Conservation (phyloP, 129 eudicot genomes). For the Solidago caesia region DNA sequence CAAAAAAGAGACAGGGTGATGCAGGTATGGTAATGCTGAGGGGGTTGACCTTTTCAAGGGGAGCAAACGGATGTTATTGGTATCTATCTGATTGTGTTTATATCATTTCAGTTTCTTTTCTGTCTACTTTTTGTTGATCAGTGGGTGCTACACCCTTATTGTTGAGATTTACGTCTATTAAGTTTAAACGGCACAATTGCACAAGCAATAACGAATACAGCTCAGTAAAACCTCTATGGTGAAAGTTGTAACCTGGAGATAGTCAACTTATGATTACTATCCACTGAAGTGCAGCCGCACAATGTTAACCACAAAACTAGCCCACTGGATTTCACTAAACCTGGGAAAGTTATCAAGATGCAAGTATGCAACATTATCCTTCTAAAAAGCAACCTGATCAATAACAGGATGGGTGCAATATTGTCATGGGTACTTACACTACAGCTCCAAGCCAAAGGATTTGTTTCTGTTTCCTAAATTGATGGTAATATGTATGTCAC, state of each 20-base stretch:
- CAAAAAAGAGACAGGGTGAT: not conserved
- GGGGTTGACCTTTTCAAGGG: no score
- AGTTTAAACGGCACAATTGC: conserved; percentile 4
- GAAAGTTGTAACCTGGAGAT: conserved; percentile 4
- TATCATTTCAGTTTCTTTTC: no score
- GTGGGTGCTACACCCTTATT: not conserved
- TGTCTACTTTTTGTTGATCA: not conserved
- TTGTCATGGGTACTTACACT: not conserved
- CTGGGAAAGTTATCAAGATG: conserved; percentile 29
- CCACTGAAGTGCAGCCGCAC: conserved; percentile 99
- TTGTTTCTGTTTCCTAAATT: not conserved
- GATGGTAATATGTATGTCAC: not conserved
- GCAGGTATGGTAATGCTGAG: not conserved
- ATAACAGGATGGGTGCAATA: not conserved
- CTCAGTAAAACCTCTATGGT: conserved; percentile 12
- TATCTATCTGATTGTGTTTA: no score
- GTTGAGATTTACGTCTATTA: not conserved
- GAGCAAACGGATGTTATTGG: no score
- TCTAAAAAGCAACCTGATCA: not conserved
- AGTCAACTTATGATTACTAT: conserved; percentile 72
- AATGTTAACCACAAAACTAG: conserved; percentile 80
- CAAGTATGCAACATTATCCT: not conserved
- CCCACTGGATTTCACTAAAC: conserved; percentile 98
- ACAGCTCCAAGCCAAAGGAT: not conserved
- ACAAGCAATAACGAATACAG: conserved; percentile 10